These are phyloP conservation scores for Yamadazyma ubonensis DNA, from an alignment of 805 yeast genomes.

Conservation along the genomic window DNA sequence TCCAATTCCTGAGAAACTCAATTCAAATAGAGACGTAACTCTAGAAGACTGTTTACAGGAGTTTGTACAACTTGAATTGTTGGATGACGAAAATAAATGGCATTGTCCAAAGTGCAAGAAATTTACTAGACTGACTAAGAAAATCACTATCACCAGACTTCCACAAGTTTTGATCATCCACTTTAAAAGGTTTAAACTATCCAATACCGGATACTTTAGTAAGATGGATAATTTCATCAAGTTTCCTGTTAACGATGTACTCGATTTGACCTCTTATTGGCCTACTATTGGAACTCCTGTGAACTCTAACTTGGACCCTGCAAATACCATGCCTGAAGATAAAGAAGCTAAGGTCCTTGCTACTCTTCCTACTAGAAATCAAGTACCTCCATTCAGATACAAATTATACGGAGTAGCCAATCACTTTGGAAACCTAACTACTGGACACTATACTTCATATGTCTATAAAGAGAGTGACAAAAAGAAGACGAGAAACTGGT, in stretches of 20 bases:
- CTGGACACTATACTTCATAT: constrained; percentile 87
- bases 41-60: constrained; percentile 71
- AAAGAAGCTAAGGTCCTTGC: constrained; percentile 46
- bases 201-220: constrained; percentile 45
- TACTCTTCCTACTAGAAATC: constrained; percentile 65
- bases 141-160: constrained; percentile 68
- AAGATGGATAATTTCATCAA: constrained; percentile 65
- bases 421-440: constrained; percentile 77
- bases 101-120: constrained; percentile 71
- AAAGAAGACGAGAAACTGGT: constrained; percentile 62
- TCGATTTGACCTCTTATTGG: constrained; percentile 75
- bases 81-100: constrained; percentile 84
- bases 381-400: constrained; percentile 76
- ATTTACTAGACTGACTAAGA: constrained; percentile 64
- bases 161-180: constrained; percentile 82
- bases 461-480: constrained; percentile 54
- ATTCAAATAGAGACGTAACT: constrained; percentile 23
- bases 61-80: constrained; percentile 70
- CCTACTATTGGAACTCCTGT: constrained; percentile 45
- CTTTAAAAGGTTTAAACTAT: constrained; percentile 69
- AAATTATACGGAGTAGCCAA: constrained; percentile 77
- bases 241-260: constrained; percentile 56
- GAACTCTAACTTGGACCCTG: constrained; percentile 14
- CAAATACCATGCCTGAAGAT: constrained; percentile 29
- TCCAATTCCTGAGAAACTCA: constrained; percentile 63